phyloP scores from a whole-genome alignment of 495 filamentous ascomycete genomes.

The Trichoderma reesei region DNA sequence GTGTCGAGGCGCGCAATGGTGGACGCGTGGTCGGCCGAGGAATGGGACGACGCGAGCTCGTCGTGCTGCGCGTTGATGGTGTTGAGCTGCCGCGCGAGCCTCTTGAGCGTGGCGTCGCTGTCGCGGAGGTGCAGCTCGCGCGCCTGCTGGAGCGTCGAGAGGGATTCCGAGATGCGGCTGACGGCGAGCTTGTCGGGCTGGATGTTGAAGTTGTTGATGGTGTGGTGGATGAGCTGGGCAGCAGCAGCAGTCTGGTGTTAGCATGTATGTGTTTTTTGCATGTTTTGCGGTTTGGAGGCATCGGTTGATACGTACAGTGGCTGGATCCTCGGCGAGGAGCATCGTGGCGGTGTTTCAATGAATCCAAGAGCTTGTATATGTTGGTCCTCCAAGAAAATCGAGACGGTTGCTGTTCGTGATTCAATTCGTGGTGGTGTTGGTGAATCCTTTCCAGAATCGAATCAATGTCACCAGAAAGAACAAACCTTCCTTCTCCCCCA shows the following conservation, averaged over 20 bases:
- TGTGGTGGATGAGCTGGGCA: conserved; percentile 73
- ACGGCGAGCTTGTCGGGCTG: conserved; percentile 75
- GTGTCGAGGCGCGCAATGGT: conserved; percentile 79
- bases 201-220: conserved; percentile 90
- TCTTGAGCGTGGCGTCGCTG: conserved; percentile 58
- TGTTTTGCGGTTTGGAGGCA: background rate
- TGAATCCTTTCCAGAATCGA: too few relatives aligned
- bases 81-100: conserved; percentile 61
- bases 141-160: conserved; percentile 66
- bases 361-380: background rate
- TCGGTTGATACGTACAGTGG: conserved; percentile 46
- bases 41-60: conserved; percentile 60
- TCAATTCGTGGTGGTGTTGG: too few relatives aligned
- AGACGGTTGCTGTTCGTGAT: too few relatives aligned
- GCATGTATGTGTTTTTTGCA: background rate
- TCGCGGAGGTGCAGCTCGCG: conserved; percentile 67
- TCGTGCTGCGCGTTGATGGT: conserved; percentile 59
- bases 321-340: conserved; percentile 95
- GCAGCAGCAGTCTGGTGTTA: background rate
- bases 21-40: conserved; percentile 63
- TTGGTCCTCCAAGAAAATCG: background rate
- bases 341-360: conserved; percentile 43
- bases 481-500: background rate
- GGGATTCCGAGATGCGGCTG: conserved; percentile 74
- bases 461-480: too few relatives aligned